Conservation (phyloP, 1,139 yeast genomes). For the Taiozyma onychis region DNA sequence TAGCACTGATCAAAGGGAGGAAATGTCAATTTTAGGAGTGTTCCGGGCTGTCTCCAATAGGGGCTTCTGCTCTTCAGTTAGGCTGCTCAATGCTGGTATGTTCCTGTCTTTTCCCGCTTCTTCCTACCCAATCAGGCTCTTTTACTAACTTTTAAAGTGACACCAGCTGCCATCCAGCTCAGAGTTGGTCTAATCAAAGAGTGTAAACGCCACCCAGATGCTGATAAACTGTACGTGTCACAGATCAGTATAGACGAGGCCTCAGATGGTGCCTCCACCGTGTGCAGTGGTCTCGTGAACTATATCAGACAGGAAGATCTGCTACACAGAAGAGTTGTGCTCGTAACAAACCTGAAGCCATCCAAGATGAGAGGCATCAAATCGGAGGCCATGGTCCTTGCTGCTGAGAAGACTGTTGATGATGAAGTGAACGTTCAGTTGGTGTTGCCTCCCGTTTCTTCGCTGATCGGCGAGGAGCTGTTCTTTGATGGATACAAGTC, state of each 20-base stretch:
- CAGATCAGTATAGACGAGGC: conserved; percentile 26
- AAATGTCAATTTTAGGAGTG: background rate
- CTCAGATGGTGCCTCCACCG: conserved; percentile 30
- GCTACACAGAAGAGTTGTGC: conserved; percentile 43
- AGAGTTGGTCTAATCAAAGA: conserved; percentile 42
- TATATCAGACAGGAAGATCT: conserved; percentile 42
- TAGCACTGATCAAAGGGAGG: background rate
- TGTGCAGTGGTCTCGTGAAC: conserved; percentile 56
- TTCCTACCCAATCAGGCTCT: background rate
- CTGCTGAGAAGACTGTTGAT: conserved; percentile 32
- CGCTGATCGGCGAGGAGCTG: conserved; percentile 25
- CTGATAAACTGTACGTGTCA: conserved; percentile 51
- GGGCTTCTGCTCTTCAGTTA: background rate
- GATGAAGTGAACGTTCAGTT: conserved; percentile 27
- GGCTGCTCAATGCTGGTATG: background rate
- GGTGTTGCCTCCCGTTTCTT: conserved; percentile 33
- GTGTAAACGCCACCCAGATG: conserved; percentile 42
- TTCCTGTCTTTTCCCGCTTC: background rate
- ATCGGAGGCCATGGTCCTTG: conserved; percentile 56
- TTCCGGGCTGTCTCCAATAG: background rate
- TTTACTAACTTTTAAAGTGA: background rate
- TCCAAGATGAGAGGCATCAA: conserved; percentile 58
- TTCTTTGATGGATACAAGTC: conserved; percentile 19
- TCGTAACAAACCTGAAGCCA: conserved; percentile 58
- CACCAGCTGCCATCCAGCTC: conserved; percentile 26